Evolutionary conservation across 179 eudicot genomes (phyloP).

Genomic region (Beta macrorhiza): DNA sequence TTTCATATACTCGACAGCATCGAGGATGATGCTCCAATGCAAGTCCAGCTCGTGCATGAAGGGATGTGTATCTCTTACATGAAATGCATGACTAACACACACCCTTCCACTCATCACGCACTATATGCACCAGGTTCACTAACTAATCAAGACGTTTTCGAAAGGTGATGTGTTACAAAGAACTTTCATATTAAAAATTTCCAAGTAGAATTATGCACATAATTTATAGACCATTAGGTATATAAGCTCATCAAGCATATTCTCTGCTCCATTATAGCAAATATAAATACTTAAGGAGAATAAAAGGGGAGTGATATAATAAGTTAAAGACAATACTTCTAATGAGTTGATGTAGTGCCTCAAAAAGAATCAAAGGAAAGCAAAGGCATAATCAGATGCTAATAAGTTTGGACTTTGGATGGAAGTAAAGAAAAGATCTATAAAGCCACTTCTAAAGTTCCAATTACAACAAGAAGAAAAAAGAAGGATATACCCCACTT

Average conservation of each 20-base stretch:
- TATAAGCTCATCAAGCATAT: background rate
- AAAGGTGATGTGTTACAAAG: too few species aligned
- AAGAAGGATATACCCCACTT: conserved; percentile 9
- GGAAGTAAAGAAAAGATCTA: background rate
- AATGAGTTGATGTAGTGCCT: background rate
- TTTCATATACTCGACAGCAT: background rate
- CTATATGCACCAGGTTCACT: too few species aligned
- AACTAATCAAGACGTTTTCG: too few species aligned
- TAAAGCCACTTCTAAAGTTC: conserved; percentile 20
- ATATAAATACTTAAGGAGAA: background rate
- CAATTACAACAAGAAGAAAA: conserved; percentile 12
- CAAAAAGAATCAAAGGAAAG: conserved; percentile 14
- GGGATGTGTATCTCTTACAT: too few species aligned
- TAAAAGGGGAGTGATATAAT: background rate
- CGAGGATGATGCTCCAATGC: background rate
- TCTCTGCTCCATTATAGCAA: background rate
- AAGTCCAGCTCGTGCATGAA: background rate
- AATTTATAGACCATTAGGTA: background rate
- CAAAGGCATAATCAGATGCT: conserved; percentile 9
- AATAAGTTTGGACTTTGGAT: conserved; percentile 11
- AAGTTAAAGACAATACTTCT: background rate
- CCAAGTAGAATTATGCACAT: too few species aligned
- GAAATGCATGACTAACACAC: too few species aligned
- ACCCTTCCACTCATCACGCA: too few species aligned
- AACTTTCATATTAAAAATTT: too few species aligned